These are phyloP conservation scores for Neurospora sp. DNA, from an alignment of 495 filamentous ascomycete genomes.

Conservation along the genomic window DNA sequence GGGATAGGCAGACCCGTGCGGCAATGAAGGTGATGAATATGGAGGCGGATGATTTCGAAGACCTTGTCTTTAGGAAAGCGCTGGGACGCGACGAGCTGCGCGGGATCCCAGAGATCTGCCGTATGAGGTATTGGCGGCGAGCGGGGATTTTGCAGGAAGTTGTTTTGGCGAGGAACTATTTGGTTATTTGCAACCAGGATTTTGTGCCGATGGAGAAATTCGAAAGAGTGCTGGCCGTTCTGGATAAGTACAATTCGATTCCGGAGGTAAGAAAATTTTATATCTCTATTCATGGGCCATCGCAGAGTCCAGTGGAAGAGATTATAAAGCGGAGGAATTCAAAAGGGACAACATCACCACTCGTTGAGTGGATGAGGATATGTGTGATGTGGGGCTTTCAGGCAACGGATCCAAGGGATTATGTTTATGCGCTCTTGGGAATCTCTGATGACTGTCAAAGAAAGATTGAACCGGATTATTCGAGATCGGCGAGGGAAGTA, in stretches of 20 bases:
- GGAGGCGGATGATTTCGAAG: background rate
- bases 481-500: background rate
- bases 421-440: background rate
- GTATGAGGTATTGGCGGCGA: background rate
- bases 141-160: background rate
- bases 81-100: too few relatives aligned
- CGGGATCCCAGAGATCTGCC: rapidly evolving
- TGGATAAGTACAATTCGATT: too few relatives aligned
- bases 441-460: background rate
- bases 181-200: background rate
- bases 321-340: background rate
- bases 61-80: background rate
- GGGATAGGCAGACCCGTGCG: rapidly evolving
- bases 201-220: background rate
- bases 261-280: too few relatives aligned
- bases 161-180: background rate
- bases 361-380: background rate
- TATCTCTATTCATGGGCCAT: background rate
- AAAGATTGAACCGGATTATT: background rate
- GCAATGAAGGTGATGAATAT: background rate
- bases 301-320: background rate
- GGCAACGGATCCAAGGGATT: background rate
- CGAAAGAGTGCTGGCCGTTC: background rate
- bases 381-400: background rate
- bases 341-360: background rate